These are phyloP conservation scores for Coccinonectria pachysandricola DNA, from an alignment of 2,329 filamentous ascomycete species.

Conservation along the genomic window DNA sequence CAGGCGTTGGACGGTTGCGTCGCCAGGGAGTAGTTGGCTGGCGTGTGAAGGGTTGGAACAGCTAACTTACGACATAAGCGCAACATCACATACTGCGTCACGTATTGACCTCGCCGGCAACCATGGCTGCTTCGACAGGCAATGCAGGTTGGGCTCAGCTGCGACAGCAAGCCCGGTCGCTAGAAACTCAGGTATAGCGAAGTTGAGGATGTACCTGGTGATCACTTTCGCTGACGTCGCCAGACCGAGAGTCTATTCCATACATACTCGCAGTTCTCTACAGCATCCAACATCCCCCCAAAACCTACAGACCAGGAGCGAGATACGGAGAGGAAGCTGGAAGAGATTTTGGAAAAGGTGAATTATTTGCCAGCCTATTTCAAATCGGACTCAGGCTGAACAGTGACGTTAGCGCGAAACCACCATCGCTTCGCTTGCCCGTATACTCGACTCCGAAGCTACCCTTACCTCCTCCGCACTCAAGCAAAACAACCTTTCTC, in stretches of 20 bases:
- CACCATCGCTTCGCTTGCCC: slow-evolving; percentile 70
- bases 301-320: slow-evolving; percentile 81
- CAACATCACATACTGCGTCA: slow-evolving; percentile 7
- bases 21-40: slow-evolving; percentile 14
- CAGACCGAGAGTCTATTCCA: slow-evolving; percentile 80
- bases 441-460: slow-evolving; percentile 88
- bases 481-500: slow-evolving; percentile 92
- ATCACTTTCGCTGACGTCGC: slow-evolving; percentile 11
- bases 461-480: slow-evolving; percentile 77
- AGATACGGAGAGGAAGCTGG: slow-evolving; percentile 67
- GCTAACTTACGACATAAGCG: slow-evolving; percentile 4
- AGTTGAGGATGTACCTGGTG: slow-evolving; percentile 9
- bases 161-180: slow-evolving; percentile 77
- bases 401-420: slow-evolving; percentile 65
- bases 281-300: slow-evolving; percentile 64
- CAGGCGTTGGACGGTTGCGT: slow-evolving; percentile 11
- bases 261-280: slow-evolving; percentile 83
- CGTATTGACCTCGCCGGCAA: slow-evolving; percentile 5
- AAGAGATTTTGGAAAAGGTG: slow-evolving; percentile 78
- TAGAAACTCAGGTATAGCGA: slow-evolving; percentile 73
- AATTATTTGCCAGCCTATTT: background rate
- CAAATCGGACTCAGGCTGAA: no score
- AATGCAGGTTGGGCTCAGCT: slow-evolving; percentile 81
- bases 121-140: slow-evolving; percentile 43
- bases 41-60: no score